These are phyloP conservation scores for Trifolium dubium DNA, from an alignment of 306 rosid genomes.

Conservation along the genomic window DNA sequence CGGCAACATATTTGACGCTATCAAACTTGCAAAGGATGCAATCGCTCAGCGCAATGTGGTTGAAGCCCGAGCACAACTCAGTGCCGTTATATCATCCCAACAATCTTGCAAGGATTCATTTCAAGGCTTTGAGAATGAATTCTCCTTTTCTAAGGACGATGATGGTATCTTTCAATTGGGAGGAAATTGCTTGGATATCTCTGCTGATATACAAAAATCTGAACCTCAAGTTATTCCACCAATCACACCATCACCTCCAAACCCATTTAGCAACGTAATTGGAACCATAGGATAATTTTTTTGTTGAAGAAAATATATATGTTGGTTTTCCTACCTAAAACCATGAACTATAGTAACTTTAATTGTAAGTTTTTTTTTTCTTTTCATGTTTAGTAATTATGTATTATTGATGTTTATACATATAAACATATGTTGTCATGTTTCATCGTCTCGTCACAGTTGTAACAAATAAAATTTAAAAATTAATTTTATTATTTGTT, in stretches of 20 bases:
- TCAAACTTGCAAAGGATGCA: slow-evolving; percentile 7
- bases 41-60: neutral
- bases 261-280: slow-evolving; percentile 15
- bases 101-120: slow-evolving; percentile 37
- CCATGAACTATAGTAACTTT: neutral
- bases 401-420: no score
- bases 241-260: neutral
- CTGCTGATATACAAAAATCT: slow-evolving; percentile 9
- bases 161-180: slow-evolving; percentile 30
- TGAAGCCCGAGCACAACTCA: slow-evolving; percentile 15
- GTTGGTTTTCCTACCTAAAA: neutral
- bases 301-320: neutral
- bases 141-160: neutral
- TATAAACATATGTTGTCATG: neutral
- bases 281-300: slow-evolving; percentile 20
- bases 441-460: neutral
- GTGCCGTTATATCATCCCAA: slow-evolving; percentile 32
- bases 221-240: neutral
- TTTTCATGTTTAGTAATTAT: neutral
- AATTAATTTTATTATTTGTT: neutral
- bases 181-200: slow-evolving; percentile 43
- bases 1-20: slow-evolving; percentile 24
- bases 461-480: neutral
- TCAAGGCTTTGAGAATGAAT: neutral
- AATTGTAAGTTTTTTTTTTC: neutral